Conservation (phyloP, 2,329 filamentous ascomycete genomes). For the Gaeumannomyces sp. region DNA sequence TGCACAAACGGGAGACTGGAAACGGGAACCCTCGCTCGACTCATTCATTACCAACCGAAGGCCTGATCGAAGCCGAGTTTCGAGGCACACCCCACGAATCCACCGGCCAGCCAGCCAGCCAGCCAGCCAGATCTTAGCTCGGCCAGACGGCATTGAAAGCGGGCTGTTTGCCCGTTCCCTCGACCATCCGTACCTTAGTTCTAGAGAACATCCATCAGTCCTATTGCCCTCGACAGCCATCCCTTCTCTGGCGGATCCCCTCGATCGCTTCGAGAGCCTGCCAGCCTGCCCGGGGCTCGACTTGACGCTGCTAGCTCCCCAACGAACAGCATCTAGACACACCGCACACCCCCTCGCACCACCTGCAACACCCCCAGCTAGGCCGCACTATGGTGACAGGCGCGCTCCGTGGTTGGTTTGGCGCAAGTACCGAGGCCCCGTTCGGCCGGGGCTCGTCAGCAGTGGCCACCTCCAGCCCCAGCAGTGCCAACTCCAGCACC, state of each 20-base stretch:
- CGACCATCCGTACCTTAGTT: neutral
- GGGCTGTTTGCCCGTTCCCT: neutral
- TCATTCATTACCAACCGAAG: slow-evolving; percentile 2
- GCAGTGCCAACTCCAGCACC: slow-evolving; percentile 9
- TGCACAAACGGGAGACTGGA: neutral
- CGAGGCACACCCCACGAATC: neutral
- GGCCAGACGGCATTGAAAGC: neutral
- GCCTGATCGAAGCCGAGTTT: neutral
- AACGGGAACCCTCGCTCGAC: slow-evolving; percentile 7
- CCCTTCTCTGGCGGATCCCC: neutral
- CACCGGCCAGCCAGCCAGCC: too few relatives aligned
- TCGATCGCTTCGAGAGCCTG: neutral
- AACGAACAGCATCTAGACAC: too few relatives aligned
- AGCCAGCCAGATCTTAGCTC: neutral
- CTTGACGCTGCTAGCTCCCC: neutral
- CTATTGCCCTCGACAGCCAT: neutral
- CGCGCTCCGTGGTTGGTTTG: slow-evolving; percentile 13
- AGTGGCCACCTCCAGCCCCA: slow-evolving; percentile 8
- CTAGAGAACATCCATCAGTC: neutral
- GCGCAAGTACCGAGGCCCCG: slow-evolving; percentile 16
- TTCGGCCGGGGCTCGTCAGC: slow-evolving; percentile 9
- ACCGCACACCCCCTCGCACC: neutral
- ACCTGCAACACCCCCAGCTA: neutral
- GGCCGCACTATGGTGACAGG: slow-evolving; percentile 4
- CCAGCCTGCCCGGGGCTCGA: too few relatives aligned